A percentile compares a stretch with the other conserved stretches of the same genome.
Evolutionary conservation across 139 green algal genomes (phyloP).

Genomic region (Dunaliella sp.): DNA sequence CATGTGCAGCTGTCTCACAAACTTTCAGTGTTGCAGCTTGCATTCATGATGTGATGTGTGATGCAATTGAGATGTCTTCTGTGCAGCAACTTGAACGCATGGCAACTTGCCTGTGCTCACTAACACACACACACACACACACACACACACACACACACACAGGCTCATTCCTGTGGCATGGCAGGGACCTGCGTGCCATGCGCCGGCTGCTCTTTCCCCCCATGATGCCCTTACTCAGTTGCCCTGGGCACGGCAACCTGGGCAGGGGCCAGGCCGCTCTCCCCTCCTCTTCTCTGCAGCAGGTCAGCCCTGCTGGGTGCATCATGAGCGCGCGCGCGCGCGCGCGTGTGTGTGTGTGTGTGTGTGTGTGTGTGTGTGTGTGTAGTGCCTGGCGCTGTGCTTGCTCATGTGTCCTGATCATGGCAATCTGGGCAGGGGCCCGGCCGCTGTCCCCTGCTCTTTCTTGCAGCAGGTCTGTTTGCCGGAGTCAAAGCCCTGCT

Average conservation of each 20-base stretch:
- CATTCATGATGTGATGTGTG: too few species aligned
- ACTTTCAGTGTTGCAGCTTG: too few species aligned
- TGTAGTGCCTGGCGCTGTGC: too few species aligned
- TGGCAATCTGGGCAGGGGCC: constrained; percentile 63
- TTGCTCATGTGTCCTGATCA: constrained; percentile 53
- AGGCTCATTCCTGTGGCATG: constrained; percentile 74
- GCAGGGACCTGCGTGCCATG: constrained; percentile 65
- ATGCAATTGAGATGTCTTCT: too few species aligned
- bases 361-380: background rate
- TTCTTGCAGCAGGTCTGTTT: constrained; percentile 54
- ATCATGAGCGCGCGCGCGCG: background rate
- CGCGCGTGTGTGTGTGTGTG: background rate
- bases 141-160: background rate
- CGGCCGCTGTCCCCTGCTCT: constrained; percentile 51
- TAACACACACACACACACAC: background rate
- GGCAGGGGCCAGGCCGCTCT: constrained; percentile 64
- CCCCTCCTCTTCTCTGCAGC: constrained; percentile 42
- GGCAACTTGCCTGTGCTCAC: too few species aligned
- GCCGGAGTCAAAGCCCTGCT: too few species aligned
- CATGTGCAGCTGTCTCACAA: too few species aligned
- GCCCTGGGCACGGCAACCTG: constrained; percentile 50
- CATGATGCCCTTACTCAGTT: constrained; percentile 61
- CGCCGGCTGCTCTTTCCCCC: constrained; percentile 69
- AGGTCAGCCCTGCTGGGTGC: constrained; percentile 38
- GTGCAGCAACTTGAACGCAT: too few species aligned